Evolutionary conservation across 768 basidiomycete genomes (phyloP).

Genomic region (Leucogyrophana mollusca): DNA sequence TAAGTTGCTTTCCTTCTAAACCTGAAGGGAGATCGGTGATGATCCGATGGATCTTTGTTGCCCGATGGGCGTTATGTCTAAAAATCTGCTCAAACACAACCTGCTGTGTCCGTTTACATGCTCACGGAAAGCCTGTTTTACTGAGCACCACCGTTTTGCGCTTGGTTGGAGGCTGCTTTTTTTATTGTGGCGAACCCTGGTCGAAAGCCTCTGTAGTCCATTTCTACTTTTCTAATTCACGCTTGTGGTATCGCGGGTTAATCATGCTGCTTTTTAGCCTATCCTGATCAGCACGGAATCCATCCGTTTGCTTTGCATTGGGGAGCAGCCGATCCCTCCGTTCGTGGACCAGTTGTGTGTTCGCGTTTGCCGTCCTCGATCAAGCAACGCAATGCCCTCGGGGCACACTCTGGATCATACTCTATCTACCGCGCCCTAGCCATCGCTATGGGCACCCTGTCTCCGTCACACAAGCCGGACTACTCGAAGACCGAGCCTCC

Average conservation of each 20-base stretch:
- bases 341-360: conserved; percentile 86
- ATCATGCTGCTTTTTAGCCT: conserved; percentile 41
- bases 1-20: conserved; percentile 39
- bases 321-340: conserved; percentile 65
- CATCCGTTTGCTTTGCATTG: conserved; percentile 75
- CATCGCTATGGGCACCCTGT: conserved; percentile 85
- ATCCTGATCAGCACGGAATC: conserved; percentile 93
- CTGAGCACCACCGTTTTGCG: too few species aligned
- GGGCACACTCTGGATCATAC: conserved; percentile 92
- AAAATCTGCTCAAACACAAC: too few species aligned
- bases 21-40: neutral
- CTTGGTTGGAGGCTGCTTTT: too few species aligned
- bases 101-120: too few species aligned
- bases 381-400: conserved; percentile 90
- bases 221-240: conserved; percentile 4
- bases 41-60: neutral
- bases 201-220: conserved; percentile 4
- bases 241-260: neutral
- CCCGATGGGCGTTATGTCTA: too few species aligned
- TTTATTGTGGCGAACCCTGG: too few species aligned
- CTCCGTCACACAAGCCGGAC: conserved; percentile 79
- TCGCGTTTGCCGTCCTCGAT: conserved; percentile 81
- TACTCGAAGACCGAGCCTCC: conserved; percentile 85
- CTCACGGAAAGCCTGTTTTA: too few species aligned
- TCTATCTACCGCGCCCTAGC: conserved; percentile 92